These are phyloP conservation scores for Podaxis sp. DNA, from an alignment of 768 basidiomycete genomes.

Conservation along the genomic window DNA sequence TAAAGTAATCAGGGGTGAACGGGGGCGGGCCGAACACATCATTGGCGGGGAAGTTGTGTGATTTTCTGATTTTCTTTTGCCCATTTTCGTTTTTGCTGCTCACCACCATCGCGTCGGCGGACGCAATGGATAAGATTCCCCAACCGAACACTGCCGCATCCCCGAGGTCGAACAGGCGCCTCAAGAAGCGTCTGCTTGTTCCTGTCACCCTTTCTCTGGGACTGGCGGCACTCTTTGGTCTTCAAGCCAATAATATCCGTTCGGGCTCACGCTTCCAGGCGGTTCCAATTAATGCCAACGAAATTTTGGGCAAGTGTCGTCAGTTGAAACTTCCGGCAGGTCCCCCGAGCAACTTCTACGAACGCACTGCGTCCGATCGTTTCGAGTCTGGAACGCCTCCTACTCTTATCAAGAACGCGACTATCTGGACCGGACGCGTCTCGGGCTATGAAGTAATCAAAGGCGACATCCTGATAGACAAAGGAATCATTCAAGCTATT, in stretches of 20 bases:
- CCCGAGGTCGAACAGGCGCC: conserved; percentile 6
- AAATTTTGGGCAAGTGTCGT: conserved; percentile 53
- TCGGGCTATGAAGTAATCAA: conserved; percentile 55
- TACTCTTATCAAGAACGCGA: conserved; percentile 71
- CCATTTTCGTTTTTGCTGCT: conserved; percentile 4
- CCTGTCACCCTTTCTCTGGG: conserved; percentile 24
- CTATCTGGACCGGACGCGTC: conserved; percentile 57
- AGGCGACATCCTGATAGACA: conserved; percentile 61
- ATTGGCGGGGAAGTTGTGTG: not conserved
- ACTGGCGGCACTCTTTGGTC: not conserved
- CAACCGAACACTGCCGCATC: conserved; percentile 19
- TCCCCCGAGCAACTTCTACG: conserved; percentile 42
- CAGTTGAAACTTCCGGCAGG: conserved; percentile 45
- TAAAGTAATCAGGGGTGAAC: conserved; percentile 14
- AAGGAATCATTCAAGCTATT: conserved; percentile 53
- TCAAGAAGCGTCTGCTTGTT: conserved; percentile 17
- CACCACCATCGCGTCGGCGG: conserved; percentile 15
- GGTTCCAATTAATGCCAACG: conserved; percentile 37
- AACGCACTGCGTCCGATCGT: conserved; percentile 53
- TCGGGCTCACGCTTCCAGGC: conserved; percentile 8
- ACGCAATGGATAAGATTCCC: conserved; percentile 32
- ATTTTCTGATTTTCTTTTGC: not conserved
- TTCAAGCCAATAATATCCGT: not conserved
- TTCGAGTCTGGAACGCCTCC: conserved; percentile 61
- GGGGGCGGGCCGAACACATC: not conserved